These are phyloP conservation scores for Teunomyces lycoperdinae DNA, from an alignment of 805 yeast species.

Conservation along the genomic window DNA sequence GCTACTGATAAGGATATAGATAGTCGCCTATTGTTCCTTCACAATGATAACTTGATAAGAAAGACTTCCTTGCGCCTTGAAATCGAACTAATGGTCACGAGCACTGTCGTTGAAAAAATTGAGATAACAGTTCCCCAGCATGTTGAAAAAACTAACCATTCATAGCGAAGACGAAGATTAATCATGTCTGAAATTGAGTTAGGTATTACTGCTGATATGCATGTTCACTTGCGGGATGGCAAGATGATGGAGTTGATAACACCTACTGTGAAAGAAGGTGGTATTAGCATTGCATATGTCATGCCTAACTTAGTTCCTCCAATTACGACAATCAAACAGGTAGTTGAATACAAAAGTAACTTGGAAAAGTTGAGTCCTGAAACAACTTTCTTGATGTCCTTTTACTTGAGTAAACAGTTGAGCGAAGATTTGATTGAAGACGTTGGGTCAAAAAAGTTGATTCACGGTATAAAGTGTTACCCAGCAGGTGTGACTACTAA, in stretches of 20 bases:
- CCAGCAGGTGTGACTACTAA: conserved; percentile 99
- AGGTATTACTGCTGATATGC: conserved; percentile 86
- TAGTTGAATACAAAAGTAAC: conserved; percentile 60
- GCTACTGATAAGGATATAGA: too few relatives aligned
- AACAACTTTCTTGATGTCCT: conserved; percentile 88
- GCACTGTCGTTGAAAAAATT: not conserved
- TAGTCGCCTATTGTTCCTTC: too few relatives aligned
- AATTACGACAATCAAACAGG: conserved; percentile 71
- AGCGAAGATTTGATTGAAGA: conserved; percentile 82
- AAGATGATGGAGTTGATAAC: conserved; percentile 87
- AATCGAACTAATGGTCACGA: not conserved
- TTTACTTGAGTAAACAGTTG: conserved; percentile 72
- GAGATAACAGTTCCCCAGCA: conserved; percentile 2
- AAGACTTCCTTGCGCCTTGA: not conserved
- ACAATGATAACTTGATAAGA: not conserved
- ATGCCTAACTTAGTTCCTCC: conserved; percentile 99
- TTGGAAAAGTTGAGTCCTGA: conserved; percentile 68
- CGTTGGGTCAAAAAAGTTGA: conserved; percentile 67
- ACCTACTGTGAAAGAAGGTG: conserved; percentile 89
- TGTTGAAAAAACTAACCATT: not conserved
- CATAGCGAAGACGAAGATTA: not conserved
- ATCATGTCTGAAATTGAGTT: conserved; percentile 41
- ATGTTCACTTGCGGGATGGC: conserved; percentile 94
- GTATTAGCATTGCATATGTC: conserved; percentile 84
- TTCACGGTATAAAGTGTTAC: conserved; percentile 91